Conservation (phyloP, 2,329 filamentous ascomycete species). For the Alternaria consortialis region DNA sequence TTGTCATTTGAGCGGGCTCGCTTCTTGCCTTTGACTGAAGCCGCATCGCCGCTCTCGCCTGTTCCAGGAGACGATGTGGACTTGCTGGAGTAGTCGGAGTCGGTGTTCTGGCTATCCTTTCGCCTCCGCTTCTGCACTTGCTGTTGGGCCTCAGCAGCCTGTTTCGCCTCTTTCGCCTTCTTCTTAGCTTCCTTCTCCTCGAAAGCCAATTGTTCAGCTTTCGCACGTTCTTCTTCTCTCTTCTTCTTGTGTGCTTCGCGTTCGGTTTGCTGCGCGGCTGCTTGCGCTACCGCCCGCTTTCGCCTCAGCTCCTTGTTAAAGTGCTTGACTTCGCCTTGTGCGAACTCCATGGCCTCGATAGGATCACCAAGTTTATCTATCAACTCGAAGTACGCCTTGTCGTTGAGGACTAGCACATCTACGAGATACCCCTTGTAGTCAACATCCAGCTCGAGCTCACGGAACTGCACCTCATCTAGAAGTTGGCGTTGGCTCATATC, state of each 20-base stretch:
- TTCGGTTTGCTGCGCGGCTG: neutral
- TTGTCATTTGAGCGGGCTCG: neutral
- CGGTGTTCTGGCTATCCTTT: neutral
- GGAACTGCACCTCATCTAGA: neutral
- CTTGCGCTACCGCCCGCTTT: neutral
- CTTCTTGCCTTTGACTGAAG: neutral
- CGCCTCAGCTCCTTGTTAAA: neutral
- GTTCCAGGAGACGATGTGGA: neutral
- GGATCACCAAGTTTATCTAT: neutral
- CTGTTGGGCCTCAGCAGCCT: neutral
- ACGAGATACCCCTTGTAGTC: neutral
- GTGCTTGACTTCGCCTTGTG: neutral
- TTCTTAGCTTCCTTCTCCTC: neutral
- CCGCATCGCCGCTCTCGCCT: neutral
- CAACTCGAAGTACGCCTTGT: neutral
- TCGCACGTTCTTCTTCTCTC: neutral
- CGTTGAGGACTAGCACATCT: neutral
- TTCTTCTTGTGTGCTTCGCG: neutral
- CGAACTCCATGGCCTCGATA: constrained; percentile 1
- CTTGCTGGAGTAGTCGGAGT: neutral
- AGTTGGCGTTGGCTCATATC: neutral
- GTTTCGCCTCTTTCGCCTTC: neutral
- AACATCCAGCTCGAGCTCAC: neutral
- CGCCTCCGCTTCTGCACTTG: neutral
- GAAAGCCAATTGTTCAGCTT: neutral